A percentile compares a stretch with the other conserved stretches of the same genome.
These are phyloP conservation scores for Halophytophthora polymorphica DNA, from an alignment of 352 stramenopile genomes.

Conservation along the genomic window DNA sequence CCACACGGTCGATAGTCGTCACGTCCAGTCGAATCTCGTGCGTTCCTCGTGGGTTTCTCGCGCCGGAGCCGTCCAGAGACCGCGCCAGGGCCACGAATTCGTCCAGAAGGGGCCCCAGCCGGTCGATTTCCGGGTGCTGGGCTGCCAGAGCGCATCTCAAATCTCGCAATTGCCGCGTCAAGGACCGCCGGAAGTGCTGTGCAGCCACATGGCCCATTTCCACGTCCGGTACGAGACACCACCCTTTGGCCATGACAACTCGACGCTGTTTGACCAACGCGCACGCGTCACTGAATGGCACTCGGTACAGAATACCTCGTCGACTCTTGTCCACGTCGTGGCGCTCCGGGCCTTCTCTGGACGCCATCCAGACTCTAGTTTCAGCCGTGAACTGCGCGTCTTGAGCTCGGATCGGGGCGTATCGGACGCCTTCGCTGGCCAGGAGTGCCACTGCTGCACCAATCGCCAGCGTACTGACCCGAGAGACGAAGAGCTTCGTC, in stretches of 20 bases:
- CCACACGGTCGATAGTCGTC: conserved; percentile 66
- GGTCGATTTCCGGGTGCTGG: conserved; percentile 27
- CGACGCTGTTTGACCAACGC: conserved; percentile 38
- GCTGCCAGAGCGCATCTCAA: conserved; percentile 44
- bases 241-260: conserved; percentile 41
- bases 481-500: conserved; percentile 33
- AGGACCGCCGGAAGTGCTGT: conserved; percentile 35
- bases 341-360: neutral
- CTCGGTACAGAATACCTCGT: conserved; percentile 25
- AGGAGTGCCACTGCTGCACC: conserved; percentile 29
- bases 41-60: conserved; percentile 6
- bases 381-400: neutral
- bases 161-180: conserved; percentile 35
- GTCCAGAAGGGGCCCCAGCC: conserved; percentile 34
- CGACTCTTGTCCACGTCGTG: conserved; percentile 10
- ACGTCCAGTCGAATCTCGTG: conserved; percentile 12
- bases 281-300: conserved; percentile 47
- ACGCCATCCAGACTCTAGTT: conserved; percentile 1
- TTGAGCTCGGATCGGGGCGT: conserved; percentile 23
- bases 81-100: conserved; percentile 33
- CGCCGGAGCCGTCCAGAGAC: conserved; percentile 11
- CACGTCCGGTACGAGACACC: conserved; percentile 38
- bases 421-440: conserved; percentile 27
- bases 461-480: conserved; percentile 20
- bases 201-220: conserved; percentile 36